Evolutionary conservation across 345 rosid genomes (phyloP), one percentile per base, ranked within the genome.

Genomic region (Orychophragmus violaceus): DNA sequence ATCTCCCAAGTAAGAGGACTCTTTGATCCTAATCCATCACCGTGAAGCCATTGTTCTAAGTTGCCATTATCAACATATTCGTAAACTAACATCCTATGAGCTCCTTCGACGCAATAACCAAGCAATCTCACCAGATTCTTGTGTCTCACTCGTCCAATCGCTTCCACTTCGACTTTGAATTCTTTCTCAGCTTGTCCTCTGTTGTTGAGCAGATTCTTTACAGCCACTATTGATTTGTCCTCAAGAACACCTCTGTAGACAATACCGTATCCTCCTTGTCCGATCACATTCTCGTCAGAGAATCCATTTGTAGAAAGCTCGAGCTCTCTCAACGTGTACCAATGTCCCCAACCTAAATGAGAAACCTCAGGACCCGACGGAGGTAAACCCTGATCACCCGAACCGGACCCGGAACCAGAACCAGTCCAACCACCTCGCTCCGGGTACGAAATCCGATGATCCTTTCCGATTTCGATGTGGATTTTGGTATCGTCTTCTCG

Each of bases 131-230:
- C 98, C 80, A 93, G 84, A 77, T 93, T 93, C 85, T 93, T 93
- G 57, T 93, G 98, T 66, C 98, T 77, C 4, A 90, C 97, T 11
- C 97, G 81, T 17, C 98, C 98, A 17, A 93, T 93, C 12, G 98
- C 97, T 80, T 93, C 98, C 17, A 93, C 98, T 69, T 93, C 97
- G 39, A 93, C 97, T 76, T 86, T 93, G 33, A 93, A 93, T 71
- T 93, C 98, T 86, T 84, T 93, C 84, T 90, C 98, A 61, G 97
- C 97, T 66, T 93, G 98, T 64, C 98, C 98, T 80, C 87, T 85
- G 78, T 93, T 93, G 70, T 93, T 93, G 17, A 87, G 90, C 70
- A 93, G 77, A 85, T 89, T 93, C 78, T 93, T 93, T 42, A 93
- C 78, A 29, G 98, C 98, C 59, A 93, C 86, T 5, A 58, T 65